Base-by-base conservation (phyloP, 768 basidiomycete species). In the Boletales sp. region DNA sequence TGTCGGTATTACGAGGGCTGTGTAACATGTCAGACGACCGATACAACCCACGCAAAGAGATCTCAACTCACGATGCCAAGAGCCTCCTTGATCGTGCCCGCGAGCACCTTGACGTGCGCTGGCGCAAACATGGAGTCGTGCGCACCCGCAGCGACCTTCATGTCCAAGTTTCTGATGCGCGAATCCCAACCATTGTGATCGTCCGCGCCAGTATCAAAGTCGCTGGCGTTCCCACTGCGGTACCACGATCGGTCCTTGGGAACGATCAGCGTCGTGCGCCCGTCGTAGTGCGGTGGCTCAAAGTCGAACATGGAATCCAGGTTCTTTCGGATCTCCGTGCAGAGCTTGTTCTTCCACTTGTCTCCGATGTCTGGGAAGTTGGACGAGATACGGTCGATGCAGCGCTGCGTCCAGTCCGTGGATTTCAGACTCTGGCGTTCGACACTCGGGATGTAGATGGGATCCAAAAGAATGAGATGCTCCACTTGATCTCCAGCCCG, bases 41-140 rank as follows among this genome's bases (percentile, higher is more conserved):
- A 51, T 21, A 10, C 17, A 13, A 21, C 48, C n/a, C 41, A 15
- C 2, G 12, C 11, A 40, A 28, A 42, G 5, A 34, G 6, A 37
- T 38, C 10, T 8, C 21, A 14, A 48, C 58, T 45, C 35, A 60
- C 54, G 35, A 50, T 44, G 12, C 58, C 55, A 36, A 59, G 40
- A 40, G 51, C 18, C 5, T 48, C 58, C 46, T 60, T 59, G 35
- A 60, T 56, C 34, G 65, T 62, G 0, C 56, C 51, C 33, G 65
- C 63, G 1, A 66, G 65, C 4, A 58, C 57, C 18, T 66, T 66
- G 17, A 67, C 65, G 19, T 67, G 58, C 18, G 65, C 63, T 44
- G 65, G 65, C 2, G 65, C 61, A 33, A 66, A 67, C 65, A 66
- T 65, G 2, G 65, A 64, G 50, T 66, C 65, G n/a, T 67, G 65